Base-by-base conservation (phyloP, 2,329 filamentous ascomycete genomes). In the Fusarium secorum region DNA sequence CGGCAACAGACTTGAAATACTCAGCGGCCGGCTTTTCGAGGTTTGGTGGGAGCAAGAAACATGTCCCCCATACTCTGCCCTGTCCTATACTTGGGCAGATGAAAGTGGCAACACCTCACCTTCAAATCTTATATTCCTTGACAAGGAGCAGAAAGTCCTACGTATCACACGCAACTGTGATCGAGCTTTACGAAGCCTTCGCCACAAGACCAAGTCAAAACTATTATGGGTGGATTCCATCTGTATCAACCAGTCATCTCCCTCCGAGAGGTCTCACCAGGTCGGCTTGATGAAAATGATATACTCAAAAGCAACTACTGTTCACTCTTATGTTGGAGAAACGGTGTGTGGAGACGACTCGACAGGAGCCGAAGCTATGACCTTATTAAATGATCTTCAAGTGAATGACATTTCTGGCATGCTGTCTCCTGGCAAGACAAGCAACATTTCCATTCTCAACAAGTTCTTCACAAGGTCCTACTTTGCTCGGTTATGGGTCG, bases 401-500 rank as follows among this genome's bases (percentile, higher is more conserved):
- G 8, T 11, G 0, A 24, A 49, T 15, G 46, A 17, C 0, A 33
- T 24, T 5, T 20, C 1, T 3, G 7, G 4, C 3, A 5, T 33
- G 0, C 6, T 24, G 3, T 35, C 5, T 13, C 2, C 0, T 11
- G 0, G 4, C 3, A 13, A 22, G 0, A 18, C 15, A 7, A 20
- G 17, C 17, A 35, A 15, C 2, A 15, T 35, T 0, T 5, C 11
- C 8, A 1, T 20, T 11, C 46, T 51, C 4, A 11, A 51, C 6
- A 26, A 8, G 2, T 51, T 51, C 22, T 51, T 35, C 2, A 7
- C 4, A 8, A 51, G 46, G 6, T 4, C 46, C 3, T 51, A 51
- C 11, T 51, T 51, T 8, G 6, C 30, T 35, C 30, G 46, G 0
- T 35, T 51, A 15, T 51, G 46, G 46, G 2, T 51, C 0, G 46